Conservation (phyloP, 2,329 filamentous ascomycete species). For the Emmonsia crescens region DNA sequence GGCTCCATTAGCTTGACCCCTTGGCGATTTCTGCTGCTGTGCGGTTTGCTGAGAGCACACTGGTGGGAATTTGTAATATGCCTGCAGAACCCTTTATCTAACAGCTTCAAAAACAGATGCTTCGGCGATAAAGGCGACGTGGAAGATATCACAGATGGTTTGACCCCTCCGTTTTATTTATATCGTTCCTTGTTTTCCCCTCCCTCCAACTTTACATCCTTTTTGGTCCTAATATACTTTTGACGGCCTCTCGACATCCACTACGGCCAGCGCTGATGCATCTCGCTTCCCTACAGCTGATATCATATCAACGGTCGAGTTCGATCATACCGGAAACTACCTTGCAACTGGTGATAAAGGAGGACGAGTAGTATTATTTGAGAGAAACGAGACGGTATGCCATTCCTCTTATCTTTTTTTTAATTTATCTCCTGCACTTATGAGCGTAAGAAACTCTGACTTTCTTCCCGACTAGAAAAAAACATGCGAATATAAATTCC, state of each 20-base stretch:
- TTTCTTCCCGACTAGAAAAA: constrained; percentile 62
- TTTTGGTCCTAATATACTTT: background rate
- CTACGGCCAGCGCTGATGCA: constrained; percentile 8
- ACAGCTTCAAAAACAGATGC: constrained; percentile 50
- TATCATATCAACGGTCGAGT: constrained; percentile 44
- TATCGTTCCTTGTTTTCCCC: background rate
- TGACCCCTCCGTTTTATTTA: constrained; percentile 10
- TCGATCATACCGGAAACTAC: constrained; percentile 43
- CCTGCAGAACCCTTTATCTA: constrained; percentile 5
- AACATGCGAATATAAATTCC: constrained; percentile 99
- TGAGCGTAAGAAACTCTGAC: constrained; percentile 23
- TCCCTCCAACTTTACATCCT: background rate
- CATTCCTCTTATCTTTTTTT: background rate
- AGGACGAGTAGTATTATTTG: constrained; percentile 41
- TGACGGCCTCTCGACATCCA: background rate
- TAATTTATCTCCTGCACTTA: background rate
- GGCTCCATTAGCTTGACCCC: background rate
- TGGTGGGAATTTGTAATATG: background rate
- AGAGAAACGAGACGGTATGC: constrained; percentile 84
- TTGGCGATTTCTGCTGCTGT: background rate
- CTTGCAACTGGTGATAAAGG: constrained; percentile 44
- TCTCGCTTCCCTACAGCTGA: constrained; percentile 27
- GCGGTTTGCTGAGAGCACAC: background rate
- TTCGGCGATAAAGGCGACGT: constrained; percentile 99
- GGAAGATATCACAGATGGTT: constrained; percentile 96